Evolutionary conservation across 2,329 filamentous ascomycete genomes (phyloP).

Genomic region (Ascochyta lentis): DNA sequence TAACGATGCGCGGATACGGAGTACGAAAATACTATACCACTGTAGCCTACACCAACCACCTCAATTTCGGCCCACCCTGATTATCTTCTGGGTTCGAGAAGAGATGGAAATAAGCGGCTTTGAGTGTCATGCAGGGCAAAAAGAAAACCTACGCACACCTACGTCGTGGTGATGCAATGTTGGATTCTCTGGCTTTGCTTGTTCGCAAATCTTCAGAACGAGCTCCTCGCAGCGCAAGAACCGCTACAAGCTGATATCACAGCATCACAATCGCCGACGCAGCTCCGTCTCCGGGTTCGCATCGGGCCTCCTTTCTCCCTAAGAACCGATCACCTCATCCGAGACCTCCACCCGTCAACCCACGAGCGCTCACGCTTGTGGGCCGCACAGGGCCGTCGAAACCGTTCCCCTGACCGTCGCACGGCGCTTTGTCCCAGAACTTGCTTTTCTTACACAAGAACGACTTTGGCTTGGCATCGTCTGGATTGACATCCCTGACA

Average conservation of each 20-base stretch:
- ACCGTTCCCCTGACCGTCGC: conserved; percentile 13
- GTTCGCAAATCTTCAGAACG: not conserved
- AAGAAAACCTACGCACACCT: not conserved
- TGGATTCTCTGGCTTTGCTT: not conserved
- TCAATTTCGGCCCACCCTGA: conserved; percentile 10
- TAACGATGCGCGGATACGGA: conserved; percentile 1
- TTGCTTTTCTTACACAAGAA: conserved; percentile 9
- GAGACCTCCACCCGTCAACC: conserved; percentile 3
- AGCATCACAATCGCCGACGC: conserved; percentile 2
- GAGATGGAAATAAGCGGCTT: conserved; percentile 5
- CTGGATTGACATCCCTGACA: conserved; percentile 2
- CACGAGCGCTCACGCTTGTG: not conserved
- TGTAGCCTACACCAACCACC: conserved; percentile 8
- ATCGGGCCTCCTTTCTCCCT: conserved; percentile 8
- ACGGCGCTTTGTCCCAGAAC: conserved; percentile 12
- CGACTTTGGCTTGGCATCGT: conserved; percentile 1
- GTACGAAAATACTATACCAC: conserved; percentile 9
- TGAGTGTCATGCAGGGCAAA: conserved; percentile 8
- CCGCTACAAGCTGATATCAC: not conserved
- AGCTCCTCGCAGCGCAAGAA: not conserved
- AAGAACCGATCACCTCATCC: conserved; percentile 7
- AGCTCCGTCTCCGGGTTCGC: not conserved
- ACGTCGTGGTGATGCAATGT: conserved; percentile 19
- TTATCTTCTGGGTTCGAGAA: conserved; percentile 2
- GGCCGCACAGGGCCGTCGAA: conserved; percentile 6